Conservation (phyloP, 1,284 basidiomycete species). For the Marasmius sp. region DNA sequence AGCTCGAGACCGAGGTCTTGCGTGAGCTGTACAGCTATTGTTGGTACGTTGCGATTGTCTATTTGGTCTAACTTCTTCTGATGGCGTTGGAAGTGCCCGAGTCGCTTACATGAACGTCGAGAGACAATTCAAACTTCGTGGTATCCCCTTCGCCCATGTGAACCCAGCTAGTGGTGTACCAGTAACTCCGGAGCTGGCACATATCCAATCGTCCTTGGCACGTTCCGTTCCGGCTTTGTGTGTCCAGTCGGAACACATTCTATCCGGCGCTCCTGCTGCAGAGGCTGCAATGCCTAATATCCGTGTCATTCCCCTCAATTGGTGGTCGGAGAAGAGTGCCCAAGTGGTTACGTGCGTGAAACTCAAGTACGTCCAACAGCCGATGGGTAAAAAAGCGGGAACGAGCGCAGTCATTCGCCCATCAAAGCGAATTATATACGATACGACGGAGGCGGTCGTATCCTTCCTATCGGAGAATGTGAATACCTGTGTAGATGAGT, state of each 20-base stretch:
- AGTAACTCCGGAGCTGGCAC: slow-evolving; percentile 45
- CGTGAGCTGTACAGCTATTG: slow-evolving; percentile 79
- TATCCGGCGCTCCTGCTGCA: slow-evolving; percentile 79
- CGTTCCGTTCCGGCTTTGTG: slow-evolving; percentile 79
- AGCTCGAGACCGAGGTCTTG: slow-evolving; percentile 66
- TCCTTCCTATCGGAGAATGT: slow-evolving; percentile 85
- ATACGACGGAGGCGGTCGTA: slow-evolving; percentile 80
- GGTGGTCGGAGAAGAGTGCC: slow-evolving; percentile 82
- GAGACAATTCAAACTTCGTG: slow-evolving; percentile 79
- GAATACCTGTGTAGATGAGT: slow-evolving; percentile 84
- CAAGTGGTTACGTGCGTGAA: slow-evolving; percentile 85
- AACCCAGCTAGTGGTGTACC: slow-evolving; percentile 52
- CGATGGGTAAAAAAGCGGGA: slow-evolving; percentile 68
- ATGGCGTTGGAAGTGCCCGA: slow-evolving; percentile 60
- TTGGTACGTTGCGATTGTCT: slow-evolving; percentile 47
- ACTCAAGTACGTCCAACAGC: slow-evolving; percentile 84
- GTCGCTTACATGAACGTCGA: slow-evolving; percentile 90
- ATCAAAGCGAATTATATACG: slow-evolving; percentile 84
- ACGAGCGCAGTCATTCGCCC: slow-evolving; percentile 69
- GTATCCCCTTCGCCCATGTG: slow-evolving; percentile 78
- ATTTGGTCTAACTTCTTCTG: not conserved
- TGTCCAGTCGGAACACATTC: slow-evolving; percentile 77
- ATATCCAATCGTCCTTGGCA: slow-evolving; percentile 67
- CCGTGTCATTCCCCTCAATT: slow-evolving; percentile 82
- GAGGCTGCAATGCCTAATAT: slow-evolving; percentile 91